Base-by-base conservation (phyloP, 2,329 filamentous ascomycete genomes). In the Tolypocladium tundrense region DNA sequence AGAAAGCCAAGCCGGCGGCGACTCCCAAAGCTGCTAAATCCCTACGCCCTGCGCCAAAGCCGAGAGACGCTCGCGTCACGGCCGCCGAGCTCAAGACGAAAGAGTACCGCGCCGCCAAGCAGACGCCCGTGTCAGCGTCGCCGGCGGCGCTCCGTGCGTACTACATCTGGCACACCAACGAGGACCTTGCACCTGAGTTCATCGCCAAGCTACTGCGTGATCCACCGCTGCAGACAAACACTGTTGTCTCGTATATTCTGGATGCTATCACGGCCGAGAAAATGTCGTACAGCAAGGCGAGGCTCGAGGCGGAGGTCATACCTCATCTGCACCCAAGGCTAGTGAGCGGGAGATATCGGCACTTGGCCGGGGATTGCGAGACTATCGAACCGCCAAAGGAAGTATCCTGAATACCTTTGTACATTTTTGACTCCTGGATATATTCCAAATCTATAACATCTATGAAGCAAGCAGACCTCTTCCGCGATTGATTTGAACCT, bases 401-500 rank as follows among this genome's bases (percentile, higher is more conserved):
- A 31, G 33, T 8, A n/a, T 39, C 16, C 31, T 41, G 39, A 48
- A 16, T 27, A 8, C 31, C 19, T 14, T 21, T 19, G 10, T 52
- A 35, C n/a, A 52, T 35, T n/a, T 37, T 21, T 35, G 9, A 31
- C 56, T 31, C 51, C 4, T 53, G 24, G 19, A 39, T 50, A 53
- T 54, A 39, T 40, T 42, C 13, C 13, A 42, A 41, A 37, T 31
- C n/a, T 43, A 27, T 19, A 52, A 5, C 39, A 51, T 62, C 63
- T 70, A 75, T 68, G 69, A 67, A 40, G 70, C 67, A 51, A 82
- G 67, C 50, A 83, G 63, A 58, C 77, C 81, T 61, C 82, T 79
- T 21, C 85, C 86, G 64, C 82, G 81, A 73, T 99, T 97, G 60
- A 99, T 85, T 78, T 99, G 94, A 66, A 99, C 86, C 76, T 84